Conservation (phyloP, 75 land plant genomes). For the Cupressus sempervirens region DNA sequence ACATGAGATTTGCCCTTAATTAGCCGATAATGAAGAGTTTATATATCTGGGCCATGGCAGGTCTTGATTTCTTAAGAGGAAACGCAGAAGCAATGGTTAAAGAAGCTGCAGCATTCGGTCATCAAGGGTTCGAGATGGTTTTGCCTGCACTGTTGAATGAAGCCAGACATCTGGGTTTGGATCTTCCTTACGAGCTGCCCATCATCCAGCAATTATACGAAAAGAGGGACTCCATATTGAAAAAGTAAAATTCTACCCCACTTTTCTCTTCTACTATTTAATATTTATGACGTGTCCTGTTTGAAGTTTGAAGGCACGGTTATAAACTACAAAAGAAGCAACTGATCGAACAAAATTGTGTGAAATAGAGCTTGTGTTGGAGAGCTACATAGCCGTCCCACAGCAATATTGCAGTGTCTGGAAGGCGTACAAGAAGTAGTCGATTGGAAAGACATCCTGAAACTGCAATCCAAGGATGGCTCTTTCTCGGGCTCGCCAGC, state of each 20-base stretch:
- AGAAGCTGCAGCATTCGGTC: slow-evolving; percentile 31
- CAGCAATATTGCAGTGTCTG: slow-evolving; percentile 72
- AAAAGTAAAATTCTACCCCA: slow-evolving; percentile 37
- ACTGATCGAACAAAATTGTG: not conserved
- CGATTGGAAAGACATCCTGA: slow-evolving; percentile 78
- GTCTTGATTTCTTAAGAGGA: slow-evolving; percentile 29
- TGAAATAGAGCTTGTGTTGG: not conserved
- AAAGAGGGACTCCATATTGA: slow-evolving; percentile 49
- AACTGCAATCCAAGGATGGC: slow-evolving; percentile 68
- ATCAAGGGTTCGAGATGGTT: slow-evolving; percentile 80
- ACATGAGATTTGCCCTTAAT: not conserved
- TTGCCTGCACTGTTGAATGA: slow-evolving; percentile 73
- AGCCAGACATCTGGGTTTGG: slow-evolving; percentile 51
- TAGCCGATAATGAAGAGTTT: not conserved
- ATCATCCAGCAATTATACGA: slow-evolving; percentile 45
- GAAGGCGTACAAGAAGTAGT: slow-evolving; percentile 76
- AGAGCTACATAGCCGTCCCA: slow-evolving; percentile 45
- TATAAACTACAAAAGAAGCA: not conserved
- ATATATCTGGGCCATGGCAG: slow-evolving; percentile 11
- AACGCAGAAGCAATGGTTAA: slow-evolving; percentile 29
- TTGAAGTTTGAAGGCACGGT: not conserved
- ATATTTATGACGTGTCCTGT: not conserved
- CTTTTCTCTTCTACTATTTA: too few species aligned
- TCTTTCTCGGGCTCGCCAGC: slow-evolving; percentile 88
- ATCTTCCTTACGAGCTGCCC: slow-evolving; percentile 53